phyloP scores from a whole-genome alignment of 1,139 yeast species.

The Meyerozyma smithsonii region DNA sequence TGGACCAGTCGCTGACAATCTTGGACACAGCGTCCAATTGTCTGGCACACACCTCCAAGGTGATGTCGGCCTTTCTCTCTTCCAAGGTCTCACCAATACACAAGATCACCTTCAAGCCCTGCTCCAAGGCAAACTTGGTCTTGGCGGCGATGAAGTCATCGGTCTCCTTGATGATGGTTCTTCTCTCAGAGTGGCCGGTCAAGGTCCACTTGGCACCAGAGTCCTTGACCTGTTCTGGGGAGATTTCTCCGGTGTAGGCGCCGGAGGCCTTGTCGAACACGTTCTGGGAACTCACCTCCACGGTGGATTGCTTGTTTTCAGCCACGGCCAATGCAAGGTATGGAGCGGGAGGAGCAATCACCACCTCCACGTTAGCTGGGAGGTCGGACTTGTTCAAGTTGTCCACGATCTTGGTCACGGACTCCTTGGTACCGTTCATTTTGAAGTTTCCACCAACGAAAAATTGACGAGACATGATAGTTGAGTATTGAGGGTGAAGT shows the following conservation, averaged over 20 bases:
- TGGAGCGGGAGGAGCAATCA: conserved; percentile 94
- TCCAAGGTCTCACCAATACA: conserved; percentile 97
- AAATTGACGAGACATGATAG: conserved; percentile 76
- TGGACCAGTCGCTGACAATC: conserved; percentile 83
- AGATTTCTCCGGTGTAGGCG: conserved; percentile 97
- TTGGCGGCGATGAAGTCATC: conserved; percentile 92
- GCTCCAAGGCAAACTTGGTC: conserved; percentile 89
- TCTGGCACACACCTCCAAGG: conserved; percentile 81
- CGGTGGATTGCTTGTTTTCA: conserved; percentile 64
- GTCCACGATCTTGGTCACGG: conserved; percentile 79
- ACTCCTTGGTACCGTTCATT: conserved; percentile 92
- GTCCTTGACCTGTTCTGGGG: conserved; percentile 85
- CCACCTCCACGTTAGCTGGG: conserved; percentile 79
- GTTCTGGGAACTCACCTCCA: conserved; percentile 86
- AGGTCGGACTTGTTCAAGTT: conserved; percentile 74
- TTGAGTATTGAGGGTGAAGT: conserved; percentile 4
- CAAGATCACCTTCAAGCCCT: conserved; percentile 83
- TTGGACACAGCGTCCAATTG: conserved; percentile 88
- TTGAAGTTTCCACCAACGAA: conserved; percentile 99
- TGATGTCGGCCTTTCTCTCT: conserved; percentile 85
- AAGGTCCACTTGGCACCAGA: conserved; percentile 93
- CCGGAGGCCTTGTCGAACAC: conserved; percentile 84
- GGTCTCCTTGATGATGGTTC: conserved; percentile 85
- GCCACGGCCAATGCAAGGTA: conserved; percentile 77
- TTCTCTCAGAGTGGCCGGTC: conserved; percentile 98